These are phyloP conservation scores for Lachnellula hyalina DNA, from an alignment of 2,329 filamentous ascomycete species.

Conservation along the genomic window DNA sequence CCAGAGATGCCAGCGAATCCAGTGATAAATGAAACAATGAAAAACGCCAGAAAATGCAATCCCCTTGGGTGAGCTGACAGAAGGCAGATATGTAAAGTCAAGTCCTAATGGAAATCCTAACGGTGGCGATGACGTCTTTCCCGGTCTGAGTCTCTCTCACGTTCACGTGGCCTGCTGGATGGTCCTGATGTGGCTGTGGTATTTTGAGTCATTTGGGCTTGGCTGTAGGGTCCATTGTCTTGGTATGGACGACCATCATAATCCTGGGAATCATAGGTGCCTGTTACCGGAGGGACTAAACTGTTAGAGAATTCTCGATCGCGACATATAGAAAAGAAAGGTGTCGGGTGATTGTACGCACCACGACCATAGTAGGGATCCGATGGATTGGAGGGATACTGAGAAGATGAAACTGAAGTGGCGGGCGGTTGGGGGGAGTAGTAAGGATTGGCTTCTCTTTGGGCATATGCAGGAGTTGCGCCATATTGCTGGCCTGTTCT, in stretches of 20 bases:
- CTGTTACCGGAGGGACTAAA: conserved; percentile 26
- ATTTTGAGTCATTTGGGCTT: conserved; percentile 20
- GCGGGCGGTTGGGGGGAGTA: conserved; percentile 28
- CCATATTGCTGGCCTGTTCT: background rate
- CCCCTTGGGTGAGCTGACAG: conserved; percentile 12
- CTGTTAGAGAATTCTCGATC: conserved; percentile 29
- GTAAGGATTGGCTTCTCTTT: conserved; percentile 1
- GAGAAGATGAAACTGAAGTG: conserved; percentile 32
- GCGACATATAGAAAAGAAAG: conserved; percentile 11
- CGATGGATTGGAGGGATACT: conserved; percentile 38
- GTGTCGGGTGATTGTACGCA: conserved; percentile 42
- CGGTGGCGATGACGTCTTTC: conserved; percentile 17
- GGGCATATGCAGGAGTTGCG: conserved; percentile 3
- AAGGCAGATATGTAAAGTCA: conserved; percentile 17
- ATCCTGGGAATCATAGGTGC: conserved; percentile 22
- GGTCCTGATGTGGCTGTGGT: conserved; percentile 22
- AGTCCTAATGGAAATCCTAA: conserved; percentile 16
- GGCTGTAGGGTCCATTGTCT: conserved; percentile 19
- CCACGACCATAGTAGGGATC: conserved; percentile 56
- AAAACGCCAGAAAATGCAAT: conserved; percentile 28
- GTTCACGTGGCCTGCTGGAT: conserved; percentile 22
- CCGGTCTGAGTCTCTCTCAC: conserved; percentile 22
- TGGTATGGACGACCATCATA: conserved; percentile 19
- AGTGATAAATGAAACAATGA: conserved; percentile 20
- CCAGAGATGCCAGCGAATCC: conserved; percentile 19